Base-by-base conservation (phyloP, 1,284 basidiomycete species). In the Fomitopsis pinicola region DNA sequence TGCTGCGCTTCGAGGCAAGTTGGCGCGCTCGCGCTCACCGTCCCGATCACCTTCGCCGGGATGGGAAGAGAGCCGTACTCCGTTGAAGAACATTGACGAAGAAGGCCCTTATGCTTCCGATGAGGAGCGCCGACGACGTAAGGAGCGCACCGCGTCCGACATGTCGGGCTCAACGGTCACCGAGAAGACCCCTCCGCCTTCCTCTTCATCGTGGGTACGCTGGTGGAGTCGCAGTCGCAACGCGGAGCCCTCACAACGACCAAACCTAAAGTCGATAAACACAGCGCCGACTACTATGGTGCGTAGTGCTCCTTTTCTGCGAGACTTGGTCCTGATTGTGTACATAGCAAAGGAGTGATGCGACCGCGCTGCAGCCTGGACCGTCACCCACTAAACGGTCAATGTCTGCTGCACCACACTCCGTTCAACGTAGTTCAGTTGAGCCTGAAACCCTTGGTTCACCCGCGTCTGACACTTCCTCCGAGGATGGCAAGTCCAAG, bases 151-250 rank as follows among this genome's bases (percentile, higher is more conserved):
- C 1, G 33, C 57, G 15, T 62, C 64, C 2, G 65, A 64, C 17
- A 48, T 57, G 40, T 59, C 62, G 8, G 59, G 45, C 1, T 19
- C 61, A 2, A 57, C 64, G 7, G 55, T 44, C 7, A 57, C 46
- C n/a, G 61, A 57, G 78, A 79, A 28, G 77, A 78, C 65, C 76
- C 77, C 42, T 73, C 68, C 10, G 62, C 70, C 85, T n/a, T 81
- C 82, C 0, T 84, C 84, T 10, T 82, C 81, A 3, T 86, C 86
- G 15, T 92, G 90, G 89, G 83, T 81, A 45, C 80, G 86, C 55
- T 92, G 89, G 90, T 92, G 88, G 90, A 85, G 80, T 66, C 77
- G 87, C 35, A 84, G 82, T 71, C 73, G 79, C 46, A 76, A 75
- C 55, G 78, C 74, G 28, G 66, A 67, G 40, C 55, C 63, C 2